Base-by-base conservation (phyloP, 2,329 filamentous ascomycete genomes). In the Sclerotinia minor region DNA sequence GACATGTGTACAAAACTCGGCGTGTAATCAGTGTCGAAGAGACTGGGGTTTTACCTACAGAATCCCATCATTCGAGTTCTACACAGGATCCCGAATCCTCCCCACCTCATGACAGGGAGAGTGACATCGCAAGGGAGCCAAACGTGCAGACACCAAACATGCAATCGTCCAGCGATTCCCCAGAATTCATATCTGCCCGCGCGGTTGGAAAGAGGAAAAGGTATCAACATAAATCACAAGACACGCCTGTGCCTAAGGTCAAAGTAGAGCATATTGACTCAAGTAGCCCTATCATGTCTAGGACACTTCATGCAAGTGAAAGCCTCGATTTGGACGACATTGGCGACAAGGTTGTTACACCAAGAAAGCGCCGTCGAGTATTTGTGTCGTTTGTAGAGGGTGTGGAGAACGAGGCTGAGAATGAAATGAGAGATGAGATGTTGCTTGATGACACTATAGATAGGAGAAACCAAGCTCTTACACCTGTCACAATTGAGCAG, bases 291-390 rank as follows among this genome's bases (percentile, higher is more conserved):
- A 69, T 68, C 17, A 65, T 74, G n/a, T 65, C 69, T 9, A 49
- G 57, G 21, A 44, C 65, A 52, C 57, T 73, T n/a, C 63, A 68
- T 41, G 61, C 54, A 6, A 67, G 66, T 24, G 76, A 78, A 13
- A 78, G 76, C 61, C 71, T 78, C 32, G 77, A 79, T 67, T 71
- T 79, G 15, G 77, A 78, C 69, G 76, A 78, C 26, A 76, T 78
- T 68, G 77, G 77, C 5, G 69, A 75, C 50, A 77, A 76, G 64
- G 71, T 76, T 17, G 67, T 71, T 52, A 79, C 77, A 11, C 77
- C 77, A 1, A 76, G 74, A 67, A 79, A 78, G 68, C 72, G 68
- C 55, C 71, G 70, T 2, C 71, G 67, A 29, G 44, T 38, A 63
- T 49, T 67, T 26, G 7, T 52, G 24, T 45, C 59, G 26, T 55